Base-by-base conservation (phyloP, 768 basidiomycete genomes). In the Pisolithus tinctorius region DNA sequence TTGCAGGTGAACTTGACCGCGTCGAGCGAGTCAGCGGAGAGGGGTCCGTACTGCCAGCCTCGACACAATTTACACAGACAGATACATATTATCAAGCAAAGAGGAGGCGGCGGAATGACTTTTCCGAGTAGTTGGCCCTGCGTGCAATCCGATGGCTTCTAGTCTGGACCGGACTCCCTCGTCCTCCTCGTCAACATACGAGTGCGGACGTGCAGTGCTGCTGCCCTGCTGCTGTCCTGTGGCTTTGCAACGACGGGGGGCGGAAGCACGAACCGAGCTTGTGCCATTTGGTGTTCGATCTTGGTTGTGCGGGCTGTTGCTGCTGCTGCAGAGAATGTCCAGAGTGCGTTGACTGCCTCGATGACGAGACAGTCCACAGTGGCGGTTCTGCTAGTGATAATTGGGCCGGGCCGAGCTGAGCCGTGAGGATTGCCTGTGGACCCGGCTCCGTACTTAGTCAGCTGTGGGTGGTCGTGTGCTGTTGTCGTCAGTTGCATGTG, bases 1-100 rank as follows among this genome's bases (percentile, higher is more conserved):
- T 97, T 97, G 72, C 93, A 97, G 51, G 96, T 78, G 62, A 96
- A 96, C 67, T 97, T 96, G 71, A 97, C 84, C 8, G 81, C 84
- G 54, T 97, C 94, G 6, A 97, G 75, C 0, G 91, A 87, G 63
- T 94, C 88, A 0, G 81, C 67, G 51, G 95, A 89, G 48, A 88
- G 75, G 30, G 81, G 73, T 58, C 84, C 75, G 55, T 90, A 20
- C 20, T 20, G 20, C 20, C 20, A 20, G 20, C 2, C 84, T 34
- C 85, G 78, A 63, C 86, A 86, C 52, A 95, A 65, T 55, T 93
- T 95, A 60, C 7, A 20, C 26, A 17, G 38, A 38, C 40, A 14
- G 53, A 27, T 30, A n/a, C 20, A 20, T 20, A 20, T 31, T 49
- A 26, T 49, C 40, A 1, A 34, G 17, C 29, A n/a, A 23, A 2